Evolutionary conservation across 176 grass and related monocot genomes (phyloP).

Genomic region (Thinopyrum elongatum): DNA sequence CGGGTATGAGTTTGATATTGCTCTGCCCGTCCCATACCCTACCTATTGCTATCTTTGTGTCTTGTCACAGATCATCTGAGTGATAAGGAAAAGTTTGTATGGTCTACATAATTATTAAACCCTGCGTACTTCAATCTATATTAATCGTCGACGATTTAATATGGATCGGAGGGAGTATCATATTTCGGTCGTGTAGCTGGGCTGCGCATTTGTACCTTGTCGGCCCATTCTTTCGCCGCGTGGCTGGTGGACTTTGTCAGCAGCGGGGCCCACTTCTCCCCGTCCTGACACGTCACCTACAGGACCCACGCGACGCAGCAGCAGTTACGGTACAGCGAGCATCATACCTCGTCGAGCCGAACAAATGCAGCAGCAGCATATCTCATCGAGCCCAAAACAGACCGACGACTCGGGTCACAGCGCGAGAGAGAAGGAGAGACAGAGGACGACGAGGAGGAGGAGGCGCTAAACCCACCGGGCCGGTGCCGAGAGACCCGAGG

Average conservation of each 20-base stretch:
- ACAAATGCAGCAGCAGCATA: background rate
- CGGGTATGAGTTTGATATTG: no score
- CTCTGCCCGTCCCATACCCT: no score
- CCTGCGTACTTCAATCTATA: no score
- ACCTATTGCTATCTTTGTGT: no score
- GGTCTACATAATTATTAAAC: no score
- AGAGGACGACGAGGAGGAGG: background rate
- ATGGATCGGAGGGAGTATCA: no score
- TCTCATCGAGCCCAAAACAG: slow-evolving; percentile 5
- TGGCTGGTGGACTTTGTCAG: background rate
- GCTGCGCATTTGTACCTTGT: background rate
- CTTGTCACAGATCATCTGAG: no score
- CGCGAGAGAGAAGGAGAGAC: background rate
- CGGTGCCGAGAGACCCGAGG: background rate
- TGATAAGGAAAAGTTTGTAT: no score
- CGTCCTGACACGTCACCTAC: slow-evolving; percentile 27
- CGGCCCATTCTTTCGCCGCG: background rate
- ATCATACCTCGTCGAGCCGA: slow-evolving; percentile 16
- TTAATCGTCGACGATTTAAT: no score
- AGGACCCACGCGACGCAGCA: background rate
- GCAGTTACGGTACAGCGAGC: slow-evolving; percentile 6
- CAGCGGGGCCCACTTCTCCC: background rate
- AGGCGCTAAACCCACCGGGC: background rate
- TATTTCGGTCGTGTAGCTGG: background rate
- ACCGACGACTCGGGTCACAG: slow-evolving; percentile 29